Base-by-base conservation (phyloP, 2,329 filamentous ascomycete species). In the Verticillium longisporum region DNA sequence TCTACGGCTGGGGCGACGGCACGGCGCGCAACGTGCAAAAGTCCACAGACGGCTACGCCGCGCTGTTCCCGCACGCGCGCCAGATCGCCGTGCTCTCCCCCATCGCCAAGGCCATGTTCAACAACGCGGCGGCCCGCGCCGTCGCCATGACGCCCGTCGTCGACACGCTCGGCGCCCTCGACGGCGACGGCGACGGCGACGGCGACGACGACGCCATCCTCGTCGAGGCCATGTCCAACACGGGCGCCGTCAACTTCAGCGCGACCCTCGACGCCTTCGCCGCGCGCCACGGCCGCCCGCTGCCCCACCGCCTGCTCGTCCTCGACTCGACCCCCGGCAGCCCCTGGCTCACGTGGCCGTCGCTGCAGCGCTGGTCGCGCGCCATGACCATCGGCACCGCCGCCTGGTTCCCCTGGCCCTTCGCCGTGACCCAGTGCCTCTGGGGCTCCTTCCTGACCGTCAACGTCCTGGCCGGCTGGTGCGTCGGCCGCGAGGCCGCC, bases 1-100 rank as follows among this genome's bases (percentile, higher is more conserved):
- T 50, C 41, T 50, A 50, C 41, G 41, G 41, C 41, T 50, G 41
- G 41, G 41, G 99, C 56, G 91, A 98, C 72, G 90, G 91, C 70
- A 99, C 99, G 75, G 95, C 99, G 75, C 88, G 96, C 71, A 93
- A 98, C 72, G 78, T 98, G 1, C 92, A 96, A 67, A 97, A 97
- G 74, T 97, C 93, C 80, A 92, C 92, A 71, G 86, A 92, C 62
- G 78, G 99, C 4, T 92, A 96, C 70, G 74, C 79, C 36, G 86
- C 85, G 65, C 80, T 97, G 9, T 83, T 81, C 1, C 86, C 88
- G 26, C 85, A 91, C 67, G 63, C 64, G 13, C 92, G 88, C 55
- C 99, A 98, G 77, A 98, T 98, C 74, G 95, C 98, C 71, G 88
- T 87, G 2, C 90, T 90, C 69, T 87, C 91, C 0, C 80, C 97